phyloP scores from a whole-genome alignment of 2,329 filamentous ascomycete genomes.

The Trichophyton benhamiae region DNA sequence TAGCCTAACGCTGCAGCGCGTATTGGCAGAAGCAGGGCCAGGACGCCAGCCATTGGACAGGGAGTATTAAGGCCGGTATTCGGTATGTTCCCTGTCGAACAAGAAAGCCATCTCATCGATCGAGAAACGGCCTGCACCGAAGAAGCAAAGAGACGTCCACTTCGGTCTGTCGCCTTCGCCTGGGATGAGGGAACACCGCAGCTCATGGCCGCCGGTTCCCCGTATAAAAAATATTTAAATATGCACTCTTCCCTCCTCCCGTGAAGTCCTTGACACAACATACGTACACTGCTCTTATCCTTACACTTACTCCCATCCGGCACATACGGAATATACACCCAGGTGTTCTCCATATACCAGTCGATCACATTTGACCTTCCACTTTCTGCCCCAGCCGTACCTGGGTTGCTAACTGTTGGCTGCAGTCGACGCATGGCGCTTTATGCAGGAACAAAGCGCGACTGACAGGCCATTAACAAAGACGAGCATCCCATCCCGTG shows the following conservation, averaged over 20 bases:
- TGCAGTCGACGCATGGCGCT: background rate
- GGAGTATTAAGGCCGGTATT: background rate
- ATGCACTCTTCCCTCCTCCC: background rate
- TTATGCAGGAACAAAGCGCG: slow-evolving; percentile 1
- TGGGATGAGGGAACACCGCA: background rate
- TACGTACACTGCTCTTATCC: background rate
- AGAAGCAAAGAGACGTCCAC: background rate
- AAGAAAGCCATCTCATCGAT: background rate
- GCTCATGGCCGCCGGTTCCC: background rate
- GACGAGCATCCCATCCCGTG: background rate
- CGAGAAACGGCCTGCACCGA: background rate
- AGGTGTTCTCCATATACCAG: background rate
- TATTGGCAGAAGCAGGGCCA: background rate
- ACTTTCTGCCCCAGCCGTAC: background rate
- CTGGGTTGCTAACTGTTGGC: background rate
- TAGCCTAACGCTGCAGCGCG: background rate
- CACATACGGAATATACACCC: background rate
- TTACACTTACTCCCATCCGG: background rate
- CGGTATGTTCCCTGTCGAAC: background rate
- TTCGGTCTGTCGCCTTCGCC: background rate
- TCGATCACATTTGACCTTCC: background rate
- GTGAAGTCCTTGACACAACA: background rate
- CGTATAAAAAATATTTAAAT: background rate
- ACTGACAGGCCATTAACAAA: background rate
- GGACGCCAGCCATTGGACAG: background rate